Base-by-base conservation (phyloP, 2,329 filamentous ascomycete genomes). In the Fusarium goolgardi region DNA sequence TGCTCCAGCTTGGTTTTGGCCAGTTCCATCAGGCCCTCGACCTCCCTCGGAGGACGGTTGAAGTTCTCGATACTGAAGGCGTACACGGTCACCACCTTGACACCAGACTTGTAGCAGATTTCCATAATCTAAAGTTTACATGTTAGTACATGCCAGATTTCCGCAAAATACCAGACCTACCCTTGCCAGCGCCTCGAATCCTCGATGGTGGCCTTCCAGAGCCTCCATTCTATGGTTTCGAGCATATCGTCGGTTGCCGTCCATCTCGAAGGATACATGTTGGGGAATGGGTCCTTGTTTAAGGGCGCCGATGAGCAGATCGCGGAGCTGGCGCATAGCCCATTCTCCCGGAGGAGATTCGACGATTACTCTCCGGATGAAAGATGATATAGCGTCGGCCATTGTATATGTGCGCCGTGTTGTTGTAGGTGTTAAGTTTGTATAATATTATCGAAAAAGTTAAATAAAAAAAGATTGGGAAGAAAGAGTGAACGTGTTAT, bases 11-110 rank as follows among this genome's bases (percentile, higher is more conserved):
- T 98, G 74, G 96, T 89, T 82, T 97, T 97, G 63, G 95, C 95
- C 85, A 99, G 93, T 76, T 97, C 91, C 96, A 99, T 99, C 66
- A 99, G 83, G 31, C 93, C 94, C 76, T 97, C 94, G 11, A 99
- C 96, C 79, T 99, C 96, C 79, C 96, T 96, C 79, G 96, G 94
- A 23, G 94, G 95, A 8, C 96, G 90, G 78, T 98, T 97, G 83
- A 97, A 99, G 82, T 99, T 99, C 81, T 99, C 96, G 75, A 99
- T 97, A 76, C 93, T 97, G 81, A 99, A 99, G 18, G 96, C 96
- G 78, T 98, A 99, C 67, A 99, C 94, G 6, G 96, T 98, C 39
- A 99, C 95, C 11, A 97, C 93, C 78, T 96, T 95, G 67, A 99
- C 95, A 55, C 96, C 96, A 61, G 92, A 94, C 78, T 97, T 97